Base-by-base conservation (phyloP, 345 rosid genomes). In the Salix purpurea region DNA sequence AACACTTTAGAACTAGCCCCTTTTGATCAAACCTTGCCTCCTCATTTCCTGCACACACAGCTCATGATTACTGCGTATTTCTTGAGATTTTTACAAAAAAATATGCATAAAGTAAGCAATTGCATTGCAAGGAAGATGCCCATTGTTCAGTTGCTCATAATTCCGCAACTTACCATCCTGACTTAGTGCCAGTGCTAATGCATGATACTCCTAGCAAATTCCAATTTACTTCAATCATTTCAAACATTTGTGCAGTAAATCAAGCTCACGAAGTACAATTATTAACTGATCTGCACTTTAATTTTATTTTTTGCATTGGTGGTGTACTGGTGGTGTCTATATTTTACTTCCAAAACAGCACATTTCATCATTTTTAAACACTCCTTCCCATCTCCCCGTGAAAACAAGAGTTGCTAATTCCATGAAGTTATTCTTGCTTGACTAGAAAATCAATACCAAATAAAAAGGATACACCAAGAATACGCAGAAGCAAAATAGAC, bases 21-120 rank as follows among this genome's bases (percentile, higher is more conserved):
- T 92, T 94, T 70, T 91, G 98, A 80, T 94, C 97, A 64, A 85
- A 71, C 84, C 97, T 88, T 24, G 85, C 89, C 64, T 94, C 98
- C 78, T 94, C 98, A 71, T 90, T 92, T 75, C 97, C 98, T 94
- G 90, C 69, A 82, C 60, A 84, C 62, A 58, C 46, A 81, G 56
- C 60, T 36, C 46, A 75, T 6, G 5, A 69, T 34, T 74, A 71
- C 21, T 11, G 23, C 23, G 2, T 56, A 32, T 46, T 36, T 37
- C 67, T 50, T 28, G 23, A 28, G 37, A 37, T 62, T 62, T 14
- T 34, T 26, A 48, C 6, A 60, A 9, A 2, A 2, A 44, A 12
- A 4, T 2, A 60, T 19, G 34, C 36, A 11, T 24, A 46, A 34
- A 42, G 18, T 44, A 28, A 37, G 32, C 26, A 44, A 24, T 44